These are phyloP conservation scores for Blastobotrys serpentis DNA, from an alignment of 1,139 yeast genomes.

Conservation along the genomic window DNA sequence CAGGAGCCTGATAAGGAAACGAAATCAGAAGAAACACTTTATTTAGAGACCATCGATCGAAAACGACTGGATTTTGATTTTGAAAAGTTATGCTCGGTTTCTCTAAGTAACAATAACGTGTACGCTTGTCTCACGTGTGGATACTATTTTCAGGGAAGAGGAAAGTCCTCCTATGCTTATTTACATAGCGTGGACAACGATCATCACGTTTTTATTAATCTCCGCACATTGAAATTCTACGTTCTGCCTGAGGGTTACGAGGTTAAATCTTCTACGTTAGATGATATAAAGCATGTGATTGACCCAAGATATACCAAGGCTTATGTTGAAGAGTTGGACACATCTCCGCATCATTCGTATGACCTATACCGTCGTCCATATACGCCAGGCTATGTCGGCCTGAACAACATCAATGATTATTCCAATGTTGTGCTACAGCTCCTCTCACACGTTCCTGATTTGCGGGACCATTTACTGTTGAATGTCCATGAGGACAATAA, in stretches of 20 bases:
- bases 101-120: conserved; percentile 59
- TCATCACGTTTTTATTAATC: conserved; percentile 64
- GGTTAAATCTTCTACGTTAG: conserved; percentile 42
- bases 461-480: conserved; percentile 53
- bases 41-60: conserved; percentile 57
- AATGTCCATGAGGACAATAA: conserved; percentile 28
- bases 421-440: conserved; percentile 58
- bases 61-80: conserved; percentile 64
- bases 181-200: conserved; percentile 59
- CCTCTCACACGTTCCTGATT: conserved; percentile 51
- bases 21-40: conserved; percentile 28
- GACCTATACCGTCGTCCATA: conserved; percentile 47
- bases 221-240: conserved; percentile 50
- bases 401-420: conserved; percentile 57
- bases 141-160: conserved; percentile 68
- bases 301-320: conserved; percentile 50
- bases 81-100: conserved; percentile 63
- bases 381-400: conserved; percentile 62
- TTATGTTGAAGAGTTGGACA: conserved; percentile 40
- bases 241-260: conserved; percentile 61
- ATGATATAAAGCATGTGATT: conserved; percentile 53
- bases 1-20: neutral
- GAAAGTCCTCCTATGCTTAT: conserved; percentile 62
- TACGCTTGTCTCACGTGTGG: conserved; percentile 78
- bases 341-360: conserved; percentile 17